Percentiles rank a stretch among this genome's conserved stretches.
Conservation (phyloP, 2,329 filamentous ascomycete genomes). For the Penicillium sp. region DNA sequence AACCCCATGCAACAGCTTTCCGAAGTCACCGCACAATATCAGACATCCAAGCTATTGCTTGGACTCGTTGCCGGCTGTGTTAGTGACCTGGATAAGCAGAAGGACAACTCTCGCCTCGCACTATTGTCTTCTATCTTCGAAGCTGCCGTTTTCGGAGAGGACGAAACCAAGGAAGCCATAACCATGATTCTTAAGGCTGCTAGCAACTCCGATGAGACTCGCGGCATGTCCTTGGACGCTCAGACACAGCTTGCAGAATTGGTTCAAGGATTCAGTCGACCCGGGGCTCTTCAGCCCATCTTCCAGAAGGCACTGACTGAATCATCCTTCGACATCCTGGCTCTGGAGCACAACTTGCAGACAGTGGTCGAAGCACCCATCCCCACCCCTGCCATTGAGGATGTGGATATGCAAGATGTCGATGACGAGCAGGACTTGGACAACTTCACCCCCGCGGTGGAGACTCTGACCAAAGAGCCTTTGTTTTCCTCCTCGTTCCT, state of each 20-base stretch:
- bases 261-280: constrained; percentile 65
- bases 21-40: constrained; percentile 35
- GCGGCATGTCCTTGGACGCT: constrained; percentile 42
- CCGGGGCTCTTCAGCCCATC: constrained; percentile 59
- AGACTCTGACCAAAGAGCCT: constrained; percentile 31
- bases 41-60: constrained; percentile 35
- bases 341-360: constrained; percentile 72
- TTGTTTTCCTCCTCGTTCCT: constrained; percentile 40
- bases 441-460: constrained; percentile 32
- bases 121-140: constrained; percentile 41
- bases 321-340: constrained; percentile 68
- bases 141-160: constrained; percentile 29
- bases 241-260: constrained; percentile 65
- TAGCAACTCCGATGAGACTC: constrained; percentile 48
- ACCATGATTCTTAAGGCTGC: constrained; percentile 34
- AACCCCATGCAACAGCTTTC: constrained; percentile 33
- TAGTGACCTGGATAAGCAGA: constrained; percentile 32
- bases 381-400: constrained; percentile 50
- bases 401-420: constrained; percentile 52
- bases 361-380: constrained; percentile 62
- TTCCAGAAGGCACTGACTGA: constrained; percentile 67
- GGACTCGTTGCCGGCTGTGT: constrained; percentile 38
- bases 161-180: constrained; percentile 33
- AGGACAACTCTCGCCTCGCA: constrained; percentile 46
- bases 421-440: constrained; percentile 28